Evolutionary conservation across 495 filamentous ascomycete genomes (phyloP).

Genomic region (Penicillium longicatenatum): DNA sequence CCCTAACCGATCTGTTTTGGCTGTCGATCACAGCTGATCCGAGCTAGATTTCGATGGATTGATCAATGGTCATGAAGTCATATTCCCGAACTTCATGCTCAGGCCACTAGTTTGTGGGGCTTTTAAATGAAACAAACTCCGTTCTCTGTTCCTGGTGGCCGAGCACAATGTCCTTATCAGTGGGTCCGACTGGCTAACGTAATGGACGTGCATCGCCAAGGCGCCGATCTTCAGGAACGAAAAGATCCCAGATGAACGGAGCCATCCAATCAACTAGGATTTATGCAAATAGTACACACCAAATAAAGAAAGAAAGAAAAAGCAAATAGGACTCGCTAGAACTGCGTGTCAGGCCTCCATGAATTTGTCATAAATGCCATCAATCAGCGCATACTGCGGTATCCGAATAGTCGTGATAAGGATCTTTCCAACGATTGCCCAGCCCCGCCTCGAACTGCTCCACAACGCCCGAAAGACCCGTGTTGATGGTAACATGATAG

Average conservation of each 20-base stretch:
- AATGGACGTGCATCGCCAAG: background rate
- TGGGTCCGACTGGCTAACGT: background rate
- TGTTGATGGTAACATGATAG: background rate
- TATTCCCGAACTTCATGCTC: background rate
- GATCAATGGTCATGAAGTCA: background rate
- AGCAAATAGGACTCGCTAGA: no score
- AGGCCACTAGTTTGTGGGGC: background rate
- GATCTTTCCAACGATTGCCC: slow-evolving; percentile 14
- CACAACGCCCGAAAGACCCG: background rate
- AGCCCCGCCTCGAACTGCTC: background rate
- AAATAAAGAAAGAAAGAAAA: no score
- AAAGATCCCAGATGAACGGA: no score
- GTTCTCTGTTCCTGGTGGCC: background rate
- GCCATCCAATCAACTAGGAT: no score
- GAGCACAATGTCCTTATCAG: background rate
- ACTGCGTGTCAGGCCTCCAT: no score
- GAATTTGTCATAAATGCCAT: slow-evolving; percentile 16
- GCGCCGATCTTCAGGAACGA: no score
- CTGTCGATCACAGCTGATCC: slow-evolving; percentile 20
- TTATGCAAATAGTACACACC: no score
- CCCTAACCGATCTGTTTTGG: slow-evolving; percentile 24
- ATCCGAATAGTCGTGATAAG: slow-evolving; percentile 18
- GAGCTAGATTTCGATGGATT: background rate
- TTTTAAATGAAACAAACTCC: background rate
- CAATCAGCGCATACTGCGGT: slow-evolving; percentile 7